Evolutionary conservation across 768 basidiomycete species (phyloP).

Genomic region (Tricholoma terreum): DNA sequence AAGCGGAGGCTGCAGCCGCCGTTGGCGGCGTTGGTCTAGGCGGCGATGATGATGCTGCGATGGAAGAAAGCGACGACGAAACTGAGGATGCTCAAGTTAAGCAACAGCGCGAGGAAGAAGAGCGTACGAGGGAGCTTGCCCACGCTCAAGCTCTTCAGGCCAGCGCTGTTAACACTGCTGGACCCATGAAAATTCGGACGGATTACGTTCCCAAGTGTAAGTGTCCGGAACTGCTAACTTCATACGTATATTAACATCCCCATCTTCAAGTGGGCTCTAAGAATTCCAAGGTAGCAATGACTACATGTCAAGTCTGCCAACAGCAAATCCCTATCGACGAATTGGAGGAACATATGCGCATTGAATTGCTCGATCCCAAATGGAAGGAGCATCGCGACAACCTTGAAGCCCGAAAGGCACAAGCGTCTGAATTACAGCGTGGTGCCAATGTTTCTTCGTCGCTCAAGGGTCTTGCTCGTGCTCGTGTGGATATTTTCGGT

Average conservation of each 20-base stretch:
- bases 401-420: conserved; percentile 86
- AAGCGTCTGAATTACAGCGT: conserved; percentile 81
- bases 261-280: conserved; percentile 56
- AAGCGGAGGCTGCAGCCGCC: conserved; percentile 80
- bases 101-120: conserved; percentile 69
- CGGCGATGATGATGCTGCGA: conserved; percentile 60
- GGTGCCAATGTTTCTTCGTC: conserved; percentile 94
- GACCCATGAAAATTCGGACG: conserved; percentile 91
- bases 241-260: conserved; percentile 5
- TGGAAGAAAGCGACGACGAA: conserved; percentile 86
- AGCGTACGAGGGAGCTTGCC: conserved; percentile 65
- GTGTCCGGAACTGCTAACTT: conserved; percentile 26
- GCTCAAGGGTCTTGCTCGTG: conserved; percentile 87
- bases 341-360: conserved; percentile 96
- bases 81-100: conserved; percentile 57
- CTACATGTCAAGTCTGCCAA: conserved; percentile 91
- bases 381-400: conserved; percentile 96
- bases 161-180: conserved; percentile 66
- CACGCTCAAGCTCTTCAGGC: conserved; percentile 80
- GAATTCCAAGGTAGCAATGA: conserved; percentile 65
- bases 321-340: conserved; percentile 96
- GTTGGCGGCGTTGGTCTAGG: conserved; percentile 59
- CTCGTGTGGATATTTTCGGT: conserved; percentile 98
- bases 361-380: conserved; percentile 93
- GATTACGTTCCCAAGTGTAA: conserved; percentile 93